Evolutionary conservation across 768 basidiomycete species (phyloP).

Genomic region (Lanmaoa pseudosensibilis): DNA sequence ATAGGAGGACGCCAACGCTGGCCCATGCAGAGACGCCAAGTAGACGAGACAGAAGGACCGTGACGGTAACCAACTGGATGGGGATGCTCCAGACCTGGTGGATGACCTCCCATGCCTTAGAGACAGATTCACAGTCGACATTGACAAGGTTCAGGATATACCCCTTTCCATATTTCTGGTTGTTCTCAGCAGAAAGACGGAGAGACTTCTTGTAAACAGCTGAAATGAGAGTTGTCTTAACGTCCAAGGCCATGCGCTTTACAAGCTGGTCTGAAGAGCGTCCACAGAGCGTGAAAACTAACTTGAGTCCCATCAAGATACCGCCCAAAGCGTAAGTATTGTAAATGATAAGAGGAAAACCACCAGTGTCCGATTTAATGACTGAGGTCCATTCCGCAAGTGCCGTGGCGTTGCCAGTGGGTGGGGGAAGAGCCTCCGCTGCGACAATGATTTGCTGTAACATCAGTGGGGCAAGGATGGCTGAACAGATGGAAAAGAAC

Average conservation of each 20-base stretch:
- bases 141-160: conserved; percentile 33
- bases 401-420: conserved; percentile 19
- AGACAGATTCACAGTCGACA: conserved; percentile 31
- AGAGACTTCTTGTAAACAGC: conserved; percentile 34
- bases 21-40: conserved; percentile 33
- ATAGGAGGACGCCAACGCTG: conserved; percentile 26
- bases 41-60: conserved; percentile 24
- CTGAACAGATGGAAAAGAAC: conserved; percentile 25
- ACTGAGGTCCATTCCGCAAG: conserved; percentile 21
- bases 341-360: conserved; percentile 29
- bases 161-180: conserved; percentile 27
- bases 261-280: conserved; percentile 32
- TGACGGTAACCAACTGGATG: conserved; percentile 24
- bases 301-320: conserved; percentile 27
- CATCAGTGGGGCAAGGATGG: conserved; percentile 25
- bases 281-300: conserved; percentile 26
- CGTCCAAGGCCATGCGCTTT: conserved; percentile 29
- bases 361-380: conserved; percentile 27
- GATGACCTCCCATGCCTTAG: conserved; percentile 29
- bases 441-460: conserved; percentile 31
- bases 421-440: conserved; percentile 18
- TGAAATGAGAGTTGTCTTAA: conserved; percentile 31
- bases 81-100: conserved; percentile 32
- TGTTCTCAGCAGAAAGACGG: conserved; percentile 27
- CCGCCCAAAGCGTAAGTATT: conserved; percentile 25